A percentile compares a stretch with the other conserved stretches of the same genome.
Conservation (phyloP, 192 early-diverging fungal genomes). For the Coemansia sp. region DNA sequence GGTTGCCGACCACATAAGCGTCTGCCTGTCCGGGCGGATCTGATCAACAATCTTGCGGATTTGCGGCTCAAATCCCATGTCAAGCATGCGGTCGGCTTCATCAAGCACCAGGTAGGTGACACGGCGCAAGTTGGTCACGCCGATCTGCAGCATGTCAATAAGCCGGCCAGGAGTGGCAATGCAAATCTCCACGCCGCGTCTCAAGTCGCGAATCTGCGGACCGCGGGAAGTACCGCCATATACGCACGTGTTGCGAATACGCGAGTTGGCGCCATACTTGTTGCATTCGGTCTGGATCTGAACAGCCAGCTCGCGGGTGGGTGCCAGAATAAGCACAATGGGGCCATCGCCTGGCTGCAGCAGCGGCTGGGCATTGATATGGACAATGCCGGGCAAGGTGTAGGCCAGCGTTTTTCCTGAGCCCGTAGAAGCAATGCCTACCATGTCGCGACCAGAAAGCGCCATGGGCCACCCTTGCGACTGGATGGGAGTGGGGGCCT, state of each 20-base stretch:
- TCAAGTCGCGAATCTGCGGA: conserved; percentile 84
- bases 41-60: conserved; percentile 97
- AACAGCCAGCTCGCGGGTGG: conserved; percentile 94
- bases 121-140: conserved; percentile 85
- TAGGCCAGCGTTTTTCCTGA: conserved; percentile 96
- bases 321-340: conserved; percentile 92
- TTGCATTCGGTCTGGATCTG: conserved; percentile 95
- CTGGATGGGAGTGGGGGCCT: conserved; percentile 89
- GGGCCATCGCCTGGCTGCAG: conserved; percentile 93
- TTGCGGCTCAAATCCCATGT: conserved; percentile 99
- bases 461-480: conserved; percentile 99
- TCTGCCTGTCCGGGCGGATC: conserved; percentile 96
- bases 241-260: conserved; percentile 91
- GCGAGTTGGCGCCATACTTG: conserved; percentile 85
- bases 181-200: conserved; percentile 87
- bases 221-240: conserved; percentile 95
- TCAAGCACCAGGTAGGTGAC: conserved; percentile 98
- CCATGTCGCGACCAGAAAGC: conserved; percentile 89
- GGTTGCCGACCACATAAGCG: conserved; percentile 98
- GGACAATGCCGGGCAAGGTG: conserved; percentile 91
- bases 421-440: conserved; percentile 85
- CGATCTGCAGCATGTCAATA: conserved; percentile 92
- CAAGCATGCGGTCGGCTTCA: conserved; percentile 99
- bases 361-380: conserved; percentile 96
- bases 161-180: conserved; percentile 98